Evolutionary conservation across 164 flowering plant species (phyloP), one percentile per base, ranked within the genome.

Genomic region (Berberis vulgaris): DNA sequence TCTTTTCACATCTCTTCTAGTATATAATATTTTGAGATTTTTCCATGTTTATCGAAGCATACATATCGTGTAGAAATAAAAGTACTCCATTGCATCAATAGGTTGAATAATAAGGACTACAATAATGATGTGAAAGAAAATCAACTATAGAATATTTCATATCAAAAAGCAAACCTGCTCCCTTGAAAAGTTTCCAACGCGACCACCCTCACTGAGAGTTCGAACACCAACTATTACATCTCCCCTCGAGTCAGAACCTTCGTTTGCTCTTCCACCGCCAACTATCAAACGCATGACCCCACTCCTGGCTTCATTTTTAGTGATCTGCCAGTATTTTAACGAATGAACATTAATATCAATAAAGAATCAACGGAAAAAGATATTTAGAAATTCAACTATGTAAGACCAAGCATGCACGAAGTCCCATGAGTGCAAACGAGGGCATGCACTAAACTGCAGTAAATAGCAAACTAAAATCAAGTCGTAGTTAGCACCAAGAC

Each of bases 181-280:
- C 74, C 99, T 83, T 46, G 99, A 85, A 71, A 91, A 94, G 69
- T 79, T 85, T 13, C 99, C 97, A 60, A 94, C 99, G 66, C 99
- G 96, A 62, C 99, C 99, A 50, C 99, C 99, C 78, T 94, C 99
- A 81, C 99, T 94, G 12, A 94, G 94, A 68, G 99, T 87, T 63
- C 99, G 85, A 66, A 94, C 99, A 52, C 99, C 97, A 43, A 94
- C 95, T 65, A 94, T 79, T 63, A 94, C 99, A 77, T 97, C 81
- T 65, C 99, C 99, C 74, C 68, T 81, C 53, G 88, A 72, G 7
- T 89, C 86, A 43, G 78, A 64, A 65, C 65, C 77, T 81, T 94
- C 99, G 67, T 77, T 80, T 68, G 97, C 99, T 70, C 99, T 81
- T 57, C 99, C 99, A 72, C 99, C 99, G 72, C 97, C 95, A 79